Evolutionary conservation across 2,329 filamentous ascomycete genomes (phyloP).

Genomic region (Botrytis medusae): DNA sequence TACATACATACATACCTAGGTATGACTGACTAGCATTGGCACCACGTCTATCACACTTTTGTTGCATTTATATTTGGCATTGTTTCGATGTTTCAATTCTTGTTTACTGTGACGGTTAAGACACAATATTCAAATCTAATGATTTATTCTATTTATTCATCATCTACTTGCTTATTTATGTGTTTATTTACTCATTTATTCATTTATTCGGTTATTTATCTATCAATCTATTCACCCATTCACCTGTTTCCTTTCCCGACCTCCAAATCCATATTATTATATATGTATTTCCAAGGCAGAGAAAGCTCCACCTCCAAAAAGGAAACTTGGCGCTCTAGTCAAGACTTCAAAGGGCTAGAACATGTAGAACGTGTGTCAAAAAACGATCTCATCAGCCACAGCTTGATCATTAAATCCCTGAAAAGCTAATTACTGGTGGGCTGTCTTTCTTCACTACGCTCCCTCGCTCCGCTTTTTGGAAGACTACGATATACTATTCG

Average conservation of each 20-base stretch:
- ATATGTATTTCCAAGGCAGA: neutral
- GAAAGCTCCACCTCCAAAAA: neutral
- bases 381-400: constrained; percentile 17
- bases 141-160: neutral
- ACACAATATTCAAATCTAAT: neutral
- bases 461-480: neutral
- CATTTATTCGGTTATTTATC: too few relatives aligned
- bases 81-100: neutral
- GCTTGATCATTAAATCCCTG: constrained; percentile 5
- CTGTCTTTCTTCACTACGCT: neutral
- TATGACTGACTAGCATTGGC: neutral
- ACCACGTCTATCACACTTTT: neutral
- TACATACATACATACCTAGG: neutral
- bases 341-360: neutral
- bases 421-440: neutral
- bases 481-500: neutral
- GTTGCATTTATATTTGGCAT: neutral
- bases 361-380: neutral
- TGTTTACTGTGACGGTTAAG: neutral
- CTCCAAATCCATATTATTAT: neutral
- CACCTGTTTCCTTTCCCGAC: neutral
- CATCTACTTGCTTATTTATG: neutral
- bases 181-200: neutral
- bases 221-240: too few relatives aligned
- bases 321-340: neutral